Evolutionary conservation across 306 rosid genomes (phyloP).

Genomic region (Neltuma alba): DNA sequence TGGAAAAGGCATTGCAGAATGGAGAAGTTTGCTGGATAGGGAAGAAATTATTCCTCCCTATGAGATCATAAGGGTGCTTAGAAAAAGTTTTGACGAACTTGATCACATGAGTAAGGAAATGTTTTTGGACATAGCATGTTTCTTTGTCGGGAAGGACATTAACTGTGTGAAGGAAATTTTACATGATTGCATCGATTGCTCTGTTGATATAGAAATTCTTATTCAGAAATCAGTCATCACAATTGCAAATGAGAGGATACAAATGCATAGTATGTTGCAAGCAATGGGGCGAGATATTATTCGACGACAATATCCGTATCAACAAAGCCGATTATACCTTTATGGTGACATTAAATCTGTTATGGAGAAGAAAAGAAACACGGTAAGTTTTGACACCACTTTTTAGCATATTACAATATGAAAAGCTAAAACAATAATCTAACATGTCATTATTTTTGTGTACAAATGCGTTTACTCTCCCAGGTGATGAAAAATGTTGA

Average conservation of each 20-base stretch:
- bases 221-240: constrained; percentile 31
- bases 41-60: not conserved
- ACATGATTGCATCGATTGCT: not conserved
- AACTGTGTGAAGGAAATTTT: not conserved
- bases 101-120: not conserved
- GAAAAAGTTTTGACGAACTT: not conserved
- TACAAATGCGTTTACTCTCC: not conserved
- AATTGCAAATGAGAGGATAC: not conserved
- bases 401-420: no score
- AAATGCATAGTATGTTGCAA: constrained; percentile 28
- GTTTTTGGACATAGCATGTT: not conserved
- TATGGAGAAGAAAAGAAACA: not conserved
- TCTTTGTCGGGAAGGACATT: not conserved
- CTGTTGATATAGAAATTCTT: not conserved
- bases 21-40: not conserved
- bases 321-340: constrained; percentile 37
- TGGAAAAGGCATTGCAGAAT: not conserved
- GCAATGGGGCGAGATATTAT: constrained; percentile 17
- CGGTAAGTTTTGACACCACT: not conserved
- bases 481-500: not conserved
- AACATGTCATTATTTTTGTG: not conserved
- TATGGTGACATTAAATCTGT: not conserved
- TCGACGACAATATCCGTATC: not conserved
- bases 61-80: not conserved
- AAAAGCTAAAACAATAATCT: not conserved